Evolutionary conservation across 805 yeast species (phyloP).

Genomic region (Hanseniaspora lindneri): DNA sequence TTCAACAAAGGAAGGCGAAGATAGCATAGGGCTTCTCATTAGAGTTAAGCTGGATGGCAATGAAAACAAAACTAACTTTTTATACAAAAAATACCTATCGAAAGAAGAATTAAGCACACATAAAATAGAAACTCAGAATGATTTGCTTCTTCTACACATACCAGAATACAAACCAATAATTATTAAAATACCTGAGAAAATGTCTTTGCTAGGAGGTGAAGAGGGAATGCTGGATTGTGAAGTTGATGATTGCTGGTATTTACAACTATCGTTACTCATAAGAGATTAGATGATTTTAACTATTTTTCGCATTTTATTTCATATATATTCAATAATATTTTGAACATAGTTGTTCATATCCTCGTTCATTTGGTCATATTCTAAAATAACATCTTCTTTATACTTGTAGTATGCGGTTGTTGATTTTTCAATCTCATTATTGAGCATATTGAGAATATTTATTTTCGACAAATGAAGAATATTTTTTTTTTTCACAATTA

Average conservation of each 20-base stretch:
- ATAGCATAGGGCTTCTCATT: neutral
- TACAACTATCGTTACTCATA: slow-evolving; percentile 6
- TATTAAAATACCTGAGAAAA: slow-evolving; percentile 1
- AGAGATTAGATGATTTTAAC: neutral
- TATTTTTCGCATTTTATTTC: neutral
- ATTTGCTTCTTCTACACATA: neutral
- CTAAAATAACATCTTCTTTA: slow-evolving; percentile 2
- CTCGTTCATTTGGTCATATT: slow-evolving; percentile 12
- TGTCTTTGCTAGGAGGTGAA: slow-evolving; percentile 3
- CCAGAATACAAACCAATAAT: slow-evolving; percentile 9
- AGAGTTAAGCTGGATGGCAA: neutral
- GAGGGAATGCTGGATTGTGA: neutral
- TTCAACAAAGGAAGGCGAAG: neutral
- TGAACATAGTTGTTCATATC: slow-evolving; percentile 14
- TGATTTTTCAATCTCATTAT: neutral
- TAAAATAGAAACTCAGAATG: neutral
- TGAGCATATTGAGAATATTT: neutral
- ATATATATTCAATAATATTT: slow-evolving; percentile 11
- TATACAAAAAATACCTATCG: neutral
- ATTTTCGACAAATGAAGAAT: slow-evolving; percentile 3
- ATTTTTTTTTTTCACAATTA: slow-evolving; percentile 5
- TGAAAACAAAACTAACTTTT: neutral
- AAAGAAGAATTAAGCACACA: neutral
- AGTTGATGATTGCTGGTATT: slow-evolving; percentile 8
- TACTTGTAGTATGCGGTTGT: neutral